Percentiles rank a stretch among this genome's conserved stretches.
Conservation (phyloP, 495 filamentous ascomycete species). For the Annulohypoxylon bovei region DNA sequence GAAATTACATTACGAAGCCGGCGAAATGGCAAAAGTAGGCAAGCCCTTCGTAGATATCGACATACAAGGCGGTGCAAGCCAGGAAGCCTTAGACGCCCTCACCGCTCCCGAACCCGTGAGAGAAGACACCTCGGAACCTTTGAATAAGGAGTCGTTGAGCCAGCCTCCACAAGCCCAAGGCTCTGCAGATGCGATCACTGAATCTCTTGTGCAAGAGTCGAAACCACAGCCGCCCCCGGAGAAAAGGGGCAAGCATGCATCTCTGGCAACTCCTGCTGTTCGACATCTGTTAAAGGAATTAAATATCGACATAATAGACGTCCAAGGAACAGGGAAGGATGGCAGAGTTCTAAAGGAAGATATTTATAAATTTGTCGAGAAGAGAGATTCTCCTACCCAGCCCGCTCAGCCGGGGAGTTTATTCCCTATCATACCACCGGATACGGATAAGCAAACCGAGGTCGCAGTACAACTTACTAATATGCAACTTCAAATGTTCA, state of each 20-base stretch:
- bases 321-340: slow-evolving; percentile 89
- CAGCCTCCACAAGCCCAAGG: slow-evolving; percentile 21
- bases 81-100: slow-evolving; percentile 57
- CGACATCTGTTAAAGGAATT: slow-evolving; percentile 84
- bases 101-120: slow-evolving; percentile 47
- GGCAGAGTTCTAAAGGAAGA: slow-evolving; percentile 95
- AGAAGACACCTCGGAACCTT: slow-evolving; percentile 31
- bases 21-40: slow-evolving; percentile 95
- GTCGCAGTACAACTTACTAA: slow-evolving; percentile 71
- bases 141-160: slow-evolving; percentile 38
- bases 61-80: slow-evolving; percentile 63
- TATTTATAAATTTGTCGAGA: slow-evolving; percentile 74
- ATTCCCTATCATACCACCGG: slow-evolving; percentile 41
- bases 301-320: slow-evolving; percentile 76
- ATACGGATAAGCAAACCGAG: slow-evolving; percentile 67
- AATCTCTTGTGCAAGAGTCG: slow-evolving; percentile 5
- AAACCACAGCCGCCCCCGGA: slow-evolving; percentile 16
- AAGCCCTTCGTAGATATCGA: slow-evolving; percentile 85
- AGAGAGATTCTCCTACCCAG: slow-evolving; percentile 46
- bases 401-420: slow-evolving; percentile 31
- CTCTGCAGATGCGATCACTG: slow-evolving; percentile 18
- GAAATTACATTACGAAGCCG: slow-evolving; percentile 93
- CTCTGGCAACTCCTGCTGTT: slow-evolving; percentile 91
- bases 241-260: slow-evolving; percentile 64
- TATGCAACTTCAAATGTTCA: slow-evolving; percentile 94